These are phyloP conservation scores for Mortierella sp. DNA, from an alignment of 371 early-diverging fungal genomes.

Conservation along the genomic window DNA sequence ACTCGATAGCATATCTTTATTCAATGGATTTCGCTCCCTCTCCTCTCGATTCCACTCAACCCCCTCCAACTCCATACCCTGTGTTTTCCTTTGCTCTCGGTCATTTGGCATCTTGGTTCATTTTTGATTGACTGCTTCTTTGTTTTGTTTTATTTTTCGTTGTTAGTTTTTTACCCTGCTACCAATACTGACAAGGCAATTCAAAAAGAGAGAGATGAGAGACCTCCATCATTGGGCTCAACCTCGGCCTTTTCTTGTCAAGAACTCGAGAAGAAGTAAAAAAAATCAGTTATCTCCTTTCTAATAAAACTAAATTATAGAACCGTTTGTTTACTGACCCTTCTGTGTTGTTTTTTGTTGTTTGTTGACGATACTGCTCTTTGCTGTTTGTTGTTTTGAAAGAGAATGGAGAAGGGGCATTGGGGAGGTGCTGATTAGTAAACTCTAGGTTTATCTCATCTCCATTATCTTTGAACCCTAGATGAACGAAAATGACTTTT, in stretches of 20 bases:
- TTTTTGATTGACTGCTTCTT: too few species aligned
- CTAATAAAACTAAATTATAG: constrained; percentile 5
- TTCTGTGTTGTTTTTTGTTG: neutral
- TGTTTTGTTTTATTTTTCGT: neutral
- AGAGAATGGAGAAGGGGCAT: neutral
- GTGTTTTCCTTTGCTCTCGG: neutral
- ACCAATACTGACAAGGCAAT: neutral
- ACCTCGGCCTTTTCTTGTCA: neutral
- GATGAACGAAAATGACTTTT: too few species aligned
- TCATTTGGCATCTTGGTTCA: neutral
- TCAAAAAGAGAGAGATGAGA: neutral
- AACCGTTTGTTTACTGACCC: neutral
- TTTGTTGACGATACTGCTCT: neutral
- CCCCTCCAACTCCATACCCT: neutral
- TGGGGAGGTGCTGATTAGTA: neutral
- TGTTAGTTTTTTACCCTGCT: neutral
- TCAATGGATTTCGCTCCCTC: neutral
- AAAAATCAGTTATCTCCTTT: neutral
- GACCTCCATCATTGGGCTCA: neutral
- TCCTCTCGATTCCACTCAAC: neutral
- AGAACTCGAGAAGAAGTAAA: neutral
- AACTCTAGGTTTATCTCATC: neutral
- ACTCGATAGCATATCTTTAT: constrained; percentile 31
- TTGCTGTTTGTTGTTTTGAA: constrained; percentile 6
- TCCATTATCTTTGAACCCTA: too few species aligned